Evolutionary conservation across 2,329 filamentous ascomycete genomes (phyloP).

Genomic region (Fusarium mundagurra): DNA sequence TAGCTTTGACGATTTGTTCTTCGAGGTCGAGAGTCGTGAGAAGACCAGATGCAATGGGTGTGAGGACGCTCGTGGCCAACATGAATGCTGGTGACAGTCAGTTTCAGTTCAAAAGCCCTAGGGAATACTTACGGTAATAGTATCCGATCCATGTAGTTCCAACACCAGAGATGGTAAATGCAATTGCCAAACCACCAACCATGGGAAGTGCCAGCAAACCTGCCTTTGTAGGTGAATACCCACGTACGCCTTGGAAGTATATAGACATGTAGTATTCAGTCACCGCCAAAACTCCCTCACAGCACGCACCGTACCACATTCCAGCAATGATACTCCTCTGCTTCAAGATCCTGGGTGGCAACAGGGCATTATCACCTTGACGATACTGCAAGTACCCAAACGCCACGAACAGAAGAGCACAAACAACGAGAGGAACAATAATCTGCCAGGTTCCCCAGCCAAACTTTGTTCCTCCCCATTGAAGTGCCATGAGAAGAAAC

Average conservation of each 20-base stretch:
- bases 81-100: slow-evolving; percentile 43
- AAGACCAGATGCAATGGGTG: slow-evolving; percentile 34
- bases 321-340: slow-evolving; percentile 39
- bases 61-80: slow-evolving; percentile 32
- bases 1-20: slow-evolving; percentile 35
- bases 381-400: slow-evolving; percentile 34
- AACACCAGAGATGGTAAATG: slow-evolving; percentile 34
- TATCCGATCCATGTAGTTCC: slow-evolving; percentile 36
- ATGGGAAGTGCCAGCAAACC: slow-evolving; percentile 37
- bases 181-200: slow-evolving; percentile 28
- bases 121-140: slow-evolving; percentile 33
- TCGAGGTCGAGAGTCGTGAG: slow-evolving; percentile 34
- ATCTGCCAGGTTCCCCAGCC: slow-evolving; percentile 38
- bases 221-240: slow-evolving; percentile 30
- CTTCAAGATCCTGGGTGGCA: slow-evolving; percentile 33
- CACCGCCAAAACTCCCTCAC: slow-evolving; percentile 34
- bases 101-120: no score
- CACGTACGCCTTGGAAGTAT: slow-evolving; percentile 40
- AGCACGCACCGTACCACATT: slow-evolving; percentile 38
- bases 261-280: slow-evolving; percentile 43
- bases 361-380: slow-evolving; percentile 29
- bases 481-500: slow-evolving; percentile 36
- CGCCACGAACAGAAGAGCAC: background rate
- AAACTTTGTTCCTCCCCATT: slow-evolving; percentile 39
- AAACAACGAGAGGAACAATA: slow-evolving; percentile 26